Conservation (phyloP, 257 asterid genomes). For the Solanum dulcamara region DNA sequence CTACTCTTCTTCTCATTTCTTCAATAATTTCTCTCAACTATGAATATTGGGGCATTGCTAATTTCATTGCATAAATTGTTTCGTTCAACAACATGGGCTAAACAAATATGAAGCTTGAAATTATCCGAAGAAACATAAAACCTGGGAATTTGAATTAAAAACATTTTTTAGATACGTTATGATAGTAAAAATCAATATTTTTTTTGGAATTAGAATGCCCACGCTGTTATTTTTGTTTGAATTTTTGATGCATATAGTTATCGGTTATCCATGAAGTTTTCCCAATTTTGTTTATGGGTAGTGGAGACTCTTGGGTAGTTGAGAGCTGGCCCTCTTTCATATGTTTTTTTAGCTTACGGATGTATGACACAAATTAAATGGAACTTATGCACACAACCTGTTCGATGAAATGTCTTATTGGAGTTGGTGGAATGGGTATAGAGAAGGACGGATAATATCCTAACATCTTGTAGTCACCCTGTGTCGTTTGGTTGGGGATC, state of each 20-base stretch:
- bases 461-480: neutral
- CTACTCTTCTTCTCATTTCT: neutral
- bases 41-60: neutral
- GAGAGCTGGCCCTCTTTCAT: neutral
- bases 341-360: neutral
- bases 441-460: neutral
- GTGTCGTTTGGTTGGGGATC: neutral
- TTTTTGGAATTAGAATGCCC: neutral
- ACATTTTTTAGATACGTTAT: neutral
- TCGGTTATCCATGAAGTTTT: too few relatives aligned
- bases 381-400: constrained; percentile 1
- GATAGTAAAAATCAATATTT: neutral
- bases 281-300: neutral
- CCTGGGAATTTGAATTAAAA: neutral
- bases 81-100: neutral
- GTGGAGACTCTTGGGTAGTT: neutral
- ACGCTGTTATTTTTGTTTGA: neutral
- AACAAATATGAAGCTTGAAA: neutral
- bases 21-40: neutral
- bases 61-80: neutral
- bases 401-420: constrained; percentile 24
- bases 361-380: neutral
- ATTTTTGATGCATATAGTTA: too few relatives aligned
- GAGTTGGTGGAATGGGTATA: neutral
- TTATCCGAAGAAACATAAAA: neutral